Conservation (phyloP, 2,329 filamentous ascomycete species). For the Zalaria obscura region DNA sequence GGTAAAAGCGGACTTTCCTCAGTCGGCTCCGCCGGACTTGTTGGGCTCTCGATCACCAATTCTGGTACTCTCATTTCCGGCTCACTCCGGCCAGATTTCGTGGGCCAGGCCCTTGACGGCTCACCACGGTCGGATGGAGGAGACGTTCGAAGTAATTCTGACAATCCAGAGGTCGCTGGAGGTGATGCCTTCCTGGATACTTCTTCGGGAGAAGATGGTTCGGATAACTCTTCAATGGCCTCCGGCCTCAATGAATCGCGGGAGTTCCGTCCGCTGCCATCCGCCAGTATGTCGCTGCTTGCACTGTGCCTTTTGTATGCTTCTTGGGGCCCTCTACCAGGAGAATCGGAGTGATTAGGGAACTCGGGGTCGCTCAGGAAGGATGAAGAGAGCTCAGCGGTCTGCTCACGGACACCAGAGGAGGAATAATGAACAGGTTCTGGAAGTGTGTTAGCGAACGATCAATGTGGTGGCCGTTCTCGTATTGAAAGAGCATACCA, state of each 20-base stretch:
- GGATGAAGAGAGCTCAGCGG: conserved; percentile 22
- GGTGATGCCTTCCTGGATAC: background rate
- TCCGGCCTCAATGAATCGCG: conserved; percentile 7
- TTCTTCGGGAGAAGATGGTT: conserved; percentile 16
- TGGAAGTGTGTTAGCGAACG: conserved; percentile 16
- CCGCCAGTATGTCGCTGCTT: conserved; percentile 1
- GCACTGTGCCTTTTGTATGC: background rate
- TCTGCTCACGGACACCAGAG: conserved; percentile 22
- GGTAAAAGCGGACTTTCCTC: conserved; percentile 23
- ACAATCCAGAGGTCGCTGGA: conserved; percentile 1
- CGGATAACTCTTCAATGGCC: conserved; percentile 19
- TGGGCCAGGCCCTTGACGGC: background rate
- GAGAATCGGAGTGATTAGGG: conserved; percentile 5
- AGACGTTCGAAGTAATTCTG: conserved; percentile 4
- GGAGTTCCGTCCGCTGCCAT: conserved; percentile 4
- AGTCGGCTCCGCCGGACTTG: conserved; percentile 4
- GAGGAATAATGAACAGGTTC: conserved; percentile 28
- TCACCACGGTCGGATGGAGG: background rate
- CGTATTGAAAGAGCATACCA: conserved; percentile 1
- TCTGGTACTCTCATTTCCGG: background rate
- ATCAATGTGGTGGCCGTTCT: background rate
- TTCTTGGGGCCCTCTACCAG: background rate
- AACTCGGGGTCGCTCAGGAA: conserved; percentile 20
- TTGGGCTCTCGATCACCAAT: background rate
- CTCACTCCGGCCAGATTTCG: no score